Base-by-base conservation (phyloP, 148 eudicot genomes). In the Rhododendron ferrugineum region DNA sequence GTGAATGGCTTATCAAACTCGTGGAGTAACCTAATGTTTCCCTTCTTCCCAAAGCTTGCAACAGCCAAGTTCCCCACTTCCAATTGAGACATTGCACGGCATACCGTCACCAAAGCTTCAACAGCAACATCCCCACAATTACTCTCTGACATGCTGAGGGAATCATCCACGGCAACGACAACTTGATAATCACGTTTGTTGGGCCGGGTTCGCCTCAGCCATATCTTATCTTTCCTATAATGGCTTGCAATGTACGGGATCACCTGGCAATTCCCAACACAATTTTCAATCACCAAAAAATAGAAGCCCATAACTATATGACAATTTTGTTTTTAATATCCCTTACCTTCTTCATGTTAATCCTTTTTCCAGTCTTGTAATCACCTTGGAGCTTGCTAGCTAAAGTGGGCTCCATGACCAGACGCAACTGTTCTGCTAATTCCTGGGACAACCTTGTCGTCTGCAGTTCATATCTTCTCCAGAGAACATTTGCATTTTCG, bases 321-420 rank as follows among this genome's bases (percentile, higher is more conserved):
- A 44, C 81, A 30, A 56, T n/a, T 49, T 58, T 78, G 56, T 46
- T 42, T 60, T 78, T 49, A 56, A 56, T 56, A 56, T 15, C 47
- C 64, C 2, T 81, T 91, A 97, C 99, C 94, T 95, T 95, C 86
- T 95, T 97, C 98, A 97, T 97, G 89, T 97, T 97, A 87, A 97
- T 97, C 89, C 99, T 91, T 90, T 97, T 97, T 80, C 99, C 99
- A 82, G 99, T 95, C 86, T 89, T 92, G 92, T 94, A 97, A 92
- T 97, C 99, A 64, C 99, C 99, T 87, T 93, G 95, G 18, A 97
- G 99, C 91, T 93, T 97, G 94, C 96, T 95, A 84, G 99, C 99
- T 84, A 94, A 87, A 49, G 99, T 97, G 70, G 99, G 99, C 81
- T 97, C 98, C 98, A 97, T 93, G 58, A 95, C 93, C 52, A 95